These are phyloP conservation scores for Leccinum subrobustum DNA, from an alignment of 1,284 basidiomycete genomes.

Conservation along the genomic window DNA sequence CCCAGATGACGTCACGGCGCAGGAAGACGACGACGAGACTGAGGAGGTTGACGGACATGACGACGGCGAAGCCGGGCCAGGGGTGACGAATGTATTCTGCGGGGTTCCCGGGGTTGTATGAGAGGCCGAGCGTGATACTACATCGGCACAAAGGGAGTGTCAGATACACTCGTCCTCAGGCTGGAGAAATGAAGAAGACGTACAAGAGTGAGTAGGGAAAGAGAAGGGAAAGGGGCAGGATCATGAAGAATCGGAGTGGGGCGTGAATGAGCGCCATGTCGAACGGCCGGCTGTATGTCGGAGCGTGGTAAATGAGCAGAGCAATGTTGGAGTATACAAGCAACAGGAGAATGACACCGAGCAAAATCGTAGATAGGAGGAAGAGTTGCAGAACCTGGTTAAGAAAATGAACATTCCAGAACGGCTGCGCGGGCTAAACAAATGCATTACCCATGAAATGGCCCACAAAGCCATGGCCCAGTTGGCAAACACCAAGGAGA, in stretches of 20 bases:
- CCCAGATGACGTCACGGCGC: slow-evolving; percentile 68
- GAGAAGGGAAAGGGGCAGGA: slow-evolving; percentile 49
- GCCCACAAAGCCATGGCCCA: slow-evolving; percentile 85
- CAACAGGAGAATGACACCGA: slow-evolving; percentile 57
- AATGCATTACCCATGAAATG: slow-evolving; percentile 65
- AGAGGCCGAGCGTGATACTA: slow-evolving; percentile 59
- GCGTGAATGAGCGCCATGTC: slow-evolving; percentile 72
- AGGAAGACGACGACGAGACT: slow-evolving; percentile 53
- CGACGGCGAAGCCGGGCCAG: slow-evolving; percentile 62
- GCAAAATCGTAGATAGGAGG: slow-evolving; percentile 56
- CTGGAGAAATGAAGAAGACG: slow-evolving; percentile 19
- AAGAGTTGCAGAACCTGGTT: slow-evolving; percentile 60
- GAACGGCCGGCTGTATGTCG: slow-evolving; percentile 53
- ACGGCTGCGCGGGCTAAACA: not conserved
- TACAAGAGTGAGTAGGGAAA: slow-evolving; percentile 53
- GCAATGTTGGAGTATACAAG: slow-evolving; percentile 68
- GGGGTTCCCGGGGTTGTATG: slow-evolving; percentile 40
- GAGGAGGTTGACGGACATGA: slow-evolving; percentile 57
- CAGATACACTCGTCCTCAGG: slow-evolving; percentile 29
- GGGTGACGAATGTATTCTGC: slow-evolving; percentile 50
- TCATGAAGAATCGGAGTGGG: slow-evolving; percentile 68
- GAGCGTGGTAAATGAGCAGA: slow-evolving; percentile 64
- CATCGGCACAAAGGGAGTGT: slow-evolving; percentile 24
- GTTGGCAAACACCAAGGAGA: slow-evolving; percentile 78
- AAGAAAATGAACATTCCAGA: not conserved